A percentile compares a stretch with the other conserved stretches of the same genome.
These are phyloP conservation scores for Alisma plantagoaquatica DNA, from an alignment of 106 monocot species.

Conservation along the genomic window DNA sequence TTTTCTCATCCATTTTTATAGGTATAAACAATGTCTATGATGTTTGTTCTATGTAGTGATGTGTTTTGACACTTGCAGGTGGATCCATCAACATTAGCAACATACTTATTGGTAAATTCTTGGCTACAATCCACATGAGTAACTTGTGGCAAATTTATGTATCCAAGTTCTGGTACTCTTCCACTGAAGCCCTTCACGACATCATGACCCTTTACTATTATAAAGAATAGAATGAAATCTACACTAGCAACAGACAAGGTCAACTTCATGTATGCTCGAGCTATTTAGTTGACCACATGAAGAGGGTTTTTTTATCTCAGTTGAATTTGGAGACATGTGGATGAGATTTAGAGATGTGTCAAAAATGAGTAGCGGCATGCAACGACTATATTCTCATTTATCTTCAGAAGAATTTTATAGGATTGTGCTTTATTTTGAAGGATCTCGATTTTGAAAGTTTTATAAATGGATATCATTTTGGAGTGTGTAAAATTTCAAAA, in stretches of 20 bases:
- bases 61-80: conserved; percentile 16
- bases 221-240: conserved; percentile 64
- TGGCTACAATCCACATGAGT: conserved; percentile 43
- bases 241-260: conserved; percentile 59
- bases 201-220: conserved; percentile 80
- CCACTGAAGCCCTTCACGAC: conserved; percentile 54
- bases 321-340: too few species aligned
- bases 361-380: too few species aligned
- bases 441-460: too few species aligned
- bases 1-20: not conserved
- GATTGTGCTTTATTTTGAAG: too few species aligned
- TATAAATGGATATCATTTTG: too few species aligned
- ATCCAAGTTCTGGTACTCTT: conserved; percentile 24
- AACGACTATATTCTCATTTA: too few species aligned
- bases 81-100: conserved; percentile 92
- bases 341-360: too few species aligned
- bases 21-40: not conserved
- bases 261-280: conserved; percentile 79
- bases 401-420: too few species aligned
- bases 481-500: too few species aligned
- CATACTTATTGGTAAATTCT: conserved; percentile 70
- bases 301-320: too few species aligned
- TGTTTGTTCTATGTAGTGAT: not conserved
- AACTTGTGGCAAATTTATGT: conserved; percentile 1
- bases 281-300: too few species aligned